Conservation (phyloP, 352 stramenopile species). For the Phytopythium kandeliae region DNA sequence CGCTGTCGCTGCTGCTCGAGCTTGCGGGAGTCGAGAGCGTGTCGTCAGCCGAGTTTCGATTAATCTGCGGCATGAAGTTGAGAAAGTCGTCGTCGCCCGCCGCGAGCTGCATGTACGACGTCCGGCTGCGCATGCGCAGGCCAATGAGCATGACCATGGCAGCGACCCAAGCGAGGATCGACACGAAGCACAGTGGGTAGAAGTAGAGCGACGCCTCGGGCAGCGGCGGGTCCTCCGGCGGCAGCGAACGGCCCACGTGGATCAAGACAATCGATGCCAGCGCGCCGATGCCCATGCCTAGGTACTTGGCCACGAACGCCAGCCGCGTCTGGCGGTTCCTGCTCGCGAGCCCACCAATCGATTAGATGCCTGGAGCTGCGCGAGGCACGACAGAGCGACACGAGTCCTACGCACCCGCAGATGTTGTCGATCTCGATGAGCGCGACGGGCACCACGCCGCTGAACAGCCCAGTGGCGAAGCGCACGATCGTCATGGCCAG, state of each 20-base stretch:
- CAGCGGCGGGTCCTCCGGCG: slow-evolving; percentile 24
- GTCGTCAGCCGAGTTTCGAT: slow-evolving; percentile 20
- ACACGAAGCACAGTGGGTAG: slow-evolving; percentile 75
- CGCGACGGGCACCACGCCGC: slow-evolving; percentile 62
- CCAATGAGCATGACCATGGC: slow-evolving; percentile 62
- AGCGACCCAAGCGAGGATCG: slow-evolving; percentile 61
- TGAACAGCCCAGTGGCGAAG: slow-evolving; percentile 72
- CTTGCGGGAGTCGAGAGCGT: slow-evolving; percentile 11
- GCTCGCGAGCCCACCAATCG: background rate
- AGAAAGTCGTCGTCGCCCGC: slow-evolving; percentile 46
- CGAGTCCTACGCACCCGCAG: slow-evolving; percentile 60
- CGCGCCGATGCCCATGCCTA: slow-evolving; percentile 55
- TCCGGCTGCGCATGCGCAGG: slow-evolving; percentile 49
- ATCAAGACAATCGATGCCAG: slow-evolving; percentile 47
- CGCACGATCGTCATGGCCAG: slow-evolving; percentile 72
- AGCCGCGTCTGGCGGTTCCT: slow-evolving; percentile 64
- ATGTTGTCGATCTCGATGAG: slow-evolving; percentile 83
- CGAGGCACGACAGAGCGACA: no score
- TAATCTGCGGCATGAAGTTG: slow-evolving; percentile 38
- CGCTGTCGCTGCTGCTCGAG: slow-evolving; percentile 23
- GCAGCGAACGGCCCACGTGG: slow-evolving; percentile 38
- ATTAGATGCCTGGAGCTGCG: background rate
- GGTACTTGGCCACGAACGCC: slow-evolving; percentile 52
- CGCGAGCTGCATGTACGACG: slow-evolving; percentile 62
- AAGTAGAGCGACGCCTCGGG: slow-evolving; percentile 60